Conservation (phyloP, 2,329 filamentous ascomycete genomes). For the Metarhizium rileyi region DNA sequence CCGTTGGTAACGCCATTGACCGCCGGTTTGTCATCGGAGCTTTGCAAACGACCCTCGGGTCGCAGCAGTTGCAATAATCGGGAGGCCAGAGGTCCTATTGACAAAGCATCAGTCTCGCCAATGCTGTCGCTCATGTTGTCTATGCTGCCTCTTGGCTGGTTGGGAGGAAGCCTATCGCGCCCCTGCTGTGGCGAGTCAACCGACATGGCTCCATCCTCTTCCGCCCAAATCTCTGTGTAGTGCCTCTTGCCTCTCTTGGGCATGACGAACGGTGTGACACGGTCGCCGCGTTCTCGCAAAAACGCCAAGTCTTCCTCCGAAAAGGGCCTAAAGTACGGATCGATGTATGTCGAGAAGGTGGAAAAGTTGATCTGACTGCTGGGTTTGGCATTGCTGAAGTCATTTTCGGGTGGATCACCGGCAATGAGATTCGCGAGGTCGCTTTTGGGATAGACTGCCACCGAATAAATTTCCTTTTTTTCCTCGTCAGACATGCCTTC, state of each 20-base stretch:
- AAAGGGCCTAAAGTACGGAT: conserved; percentile 82
- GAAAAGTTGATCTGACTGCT: conserved; percentile 88
- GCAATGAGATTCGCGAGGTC: conserved; percentile 80
- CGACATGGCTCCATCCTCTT: conserved; percentile 77
- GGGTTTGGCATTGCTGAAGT: conserved; percentile 91
- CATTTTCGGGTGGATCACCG: conserved; percentile 82
- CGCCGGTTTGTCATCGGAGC: conserved; percentile 46
- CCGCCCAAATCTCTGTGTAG: conserved; percentile 86
- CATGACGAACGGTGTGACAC: conserved; percentile 73
- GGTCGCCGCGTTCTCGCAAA: conserved; percentile 79
- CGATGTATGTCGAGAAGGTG: conserved; percentile 86
- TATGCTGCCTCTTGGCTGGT: conserved; percentile 75
- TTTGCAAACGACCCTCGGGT: conserved; percentile 55
- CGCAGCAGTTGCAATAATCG: conserved; percentile 73
- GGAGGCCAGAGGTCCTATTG: conserved; percentile 74
- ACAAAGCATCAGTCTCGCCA: conserved; percentile 83
- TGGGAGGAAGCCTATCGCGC: conserved; percentile 60
- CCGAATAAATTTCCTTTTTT: conserved; percentile 78
- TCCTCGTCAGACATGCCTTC: conserved; percentile 76
- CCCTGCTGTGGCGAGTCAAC: conserved; percentile 55
- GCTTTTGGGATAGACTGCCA: conserved; percentile 69
- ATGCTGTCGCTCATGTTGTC: conserved; percentile 80
- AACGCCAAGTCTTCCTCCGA: conserved; percentile 93
- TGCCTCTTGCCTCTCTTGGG: conserved; percentile 75
- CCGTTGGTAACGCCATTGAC: conserved; percentile 43